These are phyloP conservation scores for Postia placenta DNA, from an alignment of 768 basidiomycete genomes.

Conservation along the genomic window DNA sequence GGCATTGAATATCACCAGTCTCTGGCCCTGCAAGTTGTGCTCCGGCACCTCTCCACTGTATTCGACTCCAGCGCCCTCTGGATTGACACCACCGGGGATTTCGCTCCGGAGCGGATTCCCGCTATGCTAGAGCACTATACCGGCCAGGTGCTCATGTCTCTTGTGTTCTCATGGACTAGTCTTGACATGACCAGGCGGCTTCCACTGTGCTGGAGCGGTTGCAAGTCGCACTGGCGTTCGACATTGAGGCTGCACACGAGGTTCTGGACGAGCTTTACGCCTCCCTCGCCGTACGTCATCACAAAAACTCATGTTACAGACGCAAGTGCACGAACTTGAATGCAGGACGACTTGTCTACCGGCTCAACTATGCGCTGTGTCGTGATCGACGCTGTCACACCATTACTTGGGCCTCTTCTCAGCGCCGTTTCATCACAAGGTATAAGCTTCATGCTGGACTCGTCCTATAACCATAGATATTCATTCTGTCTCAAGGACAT, in stretches of 20 bases:
- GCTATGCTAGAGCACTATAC: constrained; percentile 24
- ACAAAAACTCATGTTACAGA: too few species aligned
- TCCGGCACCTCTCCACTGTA: constrained; percentile 42
- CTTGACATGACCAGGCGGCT: constrained; percentile 16
- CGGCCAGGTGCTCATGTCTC: constrained; percentile 15
- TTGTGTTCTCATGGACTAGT: constrained; percentile 1
- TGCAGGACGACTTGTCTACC: too few species aligned
- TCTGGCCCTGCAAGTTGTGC: constrained; percentile 51
- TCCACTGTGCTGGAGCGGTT: constrained; percentile 45
- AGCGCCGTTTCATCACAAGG: constrained; percentile 64
- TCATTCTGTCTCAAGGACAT: constrained; percentile 38
- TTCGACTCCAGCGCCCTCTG: constrained; percentile 44
- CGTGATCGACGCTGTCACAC: constrained; percentile 62
- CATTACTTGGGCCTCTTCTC: constrained; percentile 56
- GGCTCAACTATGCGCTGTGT: constrained; percentile 34
- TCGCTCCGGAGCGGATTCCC: constrained; percentile 45
- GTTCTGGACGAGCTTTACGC: constrained; percentile 40
- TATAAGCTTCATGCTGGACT: constrained; percentile 1
- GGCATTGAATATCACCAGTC: constrained; percentile 38
- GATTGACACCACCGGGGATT: constrained; percentile 71
- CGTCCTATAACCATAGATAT: not conserved
- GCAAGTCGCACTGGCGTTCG: constrained; percentile 51
- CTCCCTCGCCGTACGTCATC: constrained; percentile 24
- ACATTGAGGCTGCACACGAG: constrained; percentile 47
- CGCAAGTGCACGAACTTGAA: not conserved